Evolutionary conservation across 2,329 filamentous ascomycete genomes (phyloP).

Genomic region (Sarocladiaceae sp.): DNA sequence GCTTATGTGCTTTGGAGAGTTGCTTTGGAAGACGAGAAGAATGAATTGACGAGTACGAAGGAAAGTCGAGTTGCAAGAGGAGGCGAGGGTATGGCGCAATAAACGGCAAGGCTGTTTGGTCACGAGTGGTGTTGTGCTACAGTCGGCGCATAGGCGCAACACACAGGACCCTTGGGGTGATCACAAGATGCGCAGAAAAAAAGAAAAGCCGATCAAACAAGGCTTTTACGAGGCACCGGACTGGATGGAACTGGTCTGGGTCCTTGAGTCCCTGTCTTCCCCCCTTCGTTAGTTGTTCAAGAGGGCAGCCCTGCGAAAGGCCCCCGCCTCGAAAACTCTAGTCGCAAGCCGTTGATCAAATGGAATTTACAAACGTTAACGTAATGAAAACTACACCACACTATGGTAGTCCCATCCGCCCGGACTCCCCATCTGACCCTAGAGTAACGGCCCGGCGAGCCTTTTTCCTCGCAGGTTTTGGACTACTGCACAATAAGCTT

Average conservation of each 20-base stretch:
- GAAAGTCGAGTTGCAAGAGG: neutral
- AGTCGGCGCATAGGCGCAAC: neutral
- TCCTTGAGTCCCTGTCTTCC: too few species aligned
- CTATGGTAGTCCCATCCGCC: too few species aligned
- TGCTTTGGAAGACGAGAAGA: neutral
- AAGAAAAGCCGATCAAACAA: neutral
- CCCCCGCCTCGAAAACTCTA: neutral
- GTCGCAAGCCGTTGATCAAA: too few species aligned
- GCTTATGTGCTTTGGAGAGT: too few species aligned
- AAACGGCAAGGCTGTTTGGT: neutral
- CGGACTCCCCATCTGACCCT: neutral
- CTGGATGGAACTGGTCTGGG: neutral
- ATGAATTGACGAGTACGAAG: neutral
- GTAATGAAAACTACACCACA: conserved; percentile 14
- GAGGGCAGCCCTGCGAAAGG: neutral
- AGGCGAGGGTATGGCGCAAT: neutral
- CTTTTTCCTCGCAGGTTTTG: neutral
- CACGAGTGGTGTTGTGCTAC: neutral
- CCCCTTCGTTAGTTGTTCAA: too few species aligned
- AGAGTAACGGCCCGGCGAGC: conserved; percentile 9
- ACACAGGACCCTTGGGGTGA: too few species aligned
- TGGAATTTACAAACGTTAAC: conserved; percentile 14
- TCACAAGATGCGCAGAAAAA: conserved; percentile 10
- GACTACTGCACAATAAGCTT: neutral
- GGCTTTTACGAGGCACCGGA: neutral